Conservation (phyloP, 768 basidiomycete genomes). For the Leccinum fibrillosum region DNA sequence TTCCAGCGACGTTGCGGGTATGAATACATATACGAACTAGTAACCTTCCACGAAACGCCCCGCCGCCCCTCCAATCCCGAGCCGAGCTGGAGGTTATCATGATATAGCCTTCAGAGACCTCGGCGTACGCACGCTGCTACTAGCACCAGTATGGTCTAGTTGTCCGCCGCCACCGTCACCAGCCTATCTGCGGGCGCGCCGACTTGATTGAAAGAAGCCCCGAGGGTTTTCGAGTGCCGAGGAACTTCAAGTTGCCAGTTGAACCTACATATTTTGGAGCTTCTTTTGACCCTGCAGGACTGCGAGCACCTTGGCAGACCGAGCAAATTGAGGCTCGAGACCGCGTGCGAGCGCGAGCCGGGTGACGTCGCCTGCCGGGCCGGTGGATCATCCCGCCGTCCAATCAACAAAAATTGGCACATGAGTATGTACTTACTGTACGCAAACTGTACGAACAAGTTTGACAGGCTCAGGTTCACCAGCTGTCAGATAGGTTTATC, state of each 20-base stretch:
- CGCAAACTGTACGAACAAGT: not conserved
- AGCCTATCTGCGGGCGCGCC: too few relatives aligned
- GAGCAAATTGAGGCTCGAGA: too few relatives aligned
- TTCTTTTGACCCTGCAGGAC: not conserved
- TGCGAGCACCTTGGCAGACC: too few relatives aligned
- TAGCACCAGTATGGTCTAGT: not conserved
- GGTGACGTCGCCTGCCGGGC: not conserved
- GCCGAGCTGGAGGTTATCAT: not conserved
- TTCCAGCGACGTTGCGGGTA: not conserved
- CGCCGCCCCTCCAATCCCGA: not conserved
- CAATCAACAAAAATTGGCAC: not conserved
- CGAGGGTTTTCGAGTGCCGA: not conserved
- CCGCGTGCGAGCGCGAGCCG: not conserved
- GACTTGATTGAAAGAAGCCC: not conserved
- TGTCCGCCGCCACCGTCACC: not conserved
- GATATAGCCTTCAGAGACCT: too few relatives aligned
- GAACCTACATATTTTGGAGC: not conserved
- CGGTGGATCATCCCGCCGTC: not conserved
- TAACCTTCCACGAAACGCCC: not conserved
- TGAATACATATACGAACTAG: not conserved
- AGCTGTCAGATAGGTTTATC: not conserved
- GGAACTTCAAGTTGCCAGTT: not conserved
- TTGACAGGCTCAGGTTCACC: not conserved
- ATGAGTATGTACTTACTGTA: too few relatives aligned
- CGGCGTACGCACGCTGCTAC: too few relatives aligned